Conservation (phyloP, 306 rosid genomes). For the Prinsepia uniflora region DNA sequence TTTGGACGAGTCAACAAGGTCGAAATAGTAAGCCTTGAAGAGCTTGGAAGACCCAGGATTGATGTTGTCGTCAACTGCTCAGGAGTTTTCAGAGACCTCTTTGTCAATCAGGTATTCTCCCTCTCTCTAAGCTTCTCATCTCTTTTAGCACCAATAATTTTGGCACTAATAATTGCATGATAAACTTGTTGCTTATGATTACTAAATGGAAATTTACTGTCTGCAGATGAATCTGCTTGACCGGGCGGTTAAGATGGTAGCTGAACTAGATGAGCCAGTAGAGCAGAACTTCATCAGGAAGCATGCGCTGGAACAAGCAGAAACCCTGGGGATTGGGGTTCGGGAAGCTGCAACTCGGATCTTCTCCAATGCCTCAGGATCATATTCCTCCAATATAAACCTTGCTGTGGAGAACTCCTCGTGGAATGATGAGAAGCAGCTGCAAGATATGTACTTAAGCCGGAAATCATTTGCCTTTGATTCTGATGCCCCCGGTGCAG, state of each 20-base stretch:
- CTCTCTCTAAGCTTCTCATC: neutral
- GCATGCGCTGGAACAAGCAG: slow-evolving; percentile 89
- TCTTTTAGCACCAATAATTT: neutral
- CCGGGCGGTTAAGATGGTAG: slow-evolving; percentile 97
- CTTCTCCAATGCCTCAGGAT: slow-evolving; percentile 97
- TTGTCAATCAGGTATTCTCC: slow-evolving; percentile 83
- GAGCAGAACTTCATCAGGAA: slow-evolving; percentile 79
- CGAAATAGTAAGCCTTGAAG: slow-evolving; percentile 77
- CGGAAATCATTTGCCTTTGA: slow-evolving; percentile 92
- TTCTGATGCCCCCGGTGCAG: slow-evolving; percentile 85
- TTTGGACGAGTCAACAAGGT: slow-evolving; percentile 87
- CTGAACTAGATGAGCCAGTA: slow-evolving; percentile 85
- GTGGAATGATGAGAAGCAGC: slow-evolving; percentile 99
- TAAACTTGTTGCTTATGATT: slow-evolving; percentile 20
- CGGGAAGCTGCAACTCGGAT: slow-evolving; percentile 96
- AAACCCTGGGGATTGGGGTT: slow-evolving; percentile 72
- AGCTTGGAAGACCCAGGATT: slow-evolving; percentile 98
- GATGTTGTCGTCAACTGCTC: slow-evolving; percentile 98
- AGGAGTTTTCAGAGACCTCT: slow-evolving; percentile 97
- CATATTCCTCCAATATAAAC: slow-evolving; percentile 94
- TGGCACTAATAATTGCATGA: neutral
- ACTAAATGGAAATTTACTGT: slow-evolving; percentile 2
- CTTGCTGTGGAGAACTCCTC: slow-evolving; percentile 96
- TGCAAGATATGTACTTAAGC: slow-evolving; percentile 97
- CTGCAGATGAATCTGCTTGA: slow-evolving; percentile 92